phyloP scores from a whole-genome alignment of 1,139 yeast species.

The Yamadazyma aaseri region DNA sequence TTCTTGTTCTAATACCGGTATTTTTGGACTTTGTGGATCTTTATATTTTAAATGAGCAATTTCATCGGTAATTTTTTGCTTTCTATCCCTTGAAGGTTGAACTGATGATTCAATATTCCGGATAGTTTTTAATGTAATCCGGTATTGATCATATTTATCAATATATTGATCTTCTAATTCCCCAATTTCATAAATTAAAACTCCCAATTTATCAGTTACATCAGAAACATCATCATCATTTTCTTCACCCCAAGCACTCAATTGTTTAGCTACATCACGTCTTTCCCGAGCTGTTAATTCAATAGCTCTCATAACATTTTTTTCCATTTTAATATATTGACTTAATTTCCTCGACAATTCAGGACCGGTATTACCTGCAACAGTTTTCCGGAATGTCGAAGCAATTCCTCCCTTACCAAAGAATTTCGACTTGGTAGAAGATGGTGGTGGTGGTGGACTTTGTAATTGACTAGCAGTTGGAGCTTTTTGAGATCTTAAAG shows the following conservation, averaged over 20 bases:
- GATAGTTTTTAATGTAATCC: slow-evolving; percentile 76
- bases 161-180: slow-evolving; percentile 86
- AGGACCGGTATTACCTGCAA: slow-evolving; percentile 78
- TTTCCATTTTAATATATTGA: slow-evolving; percentile 77
- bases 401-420: slow-evolving; percentile 74
- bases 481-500: slow-evolving; percentile 74
- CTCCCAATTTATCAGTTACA: slow-evolving; percentile 84
- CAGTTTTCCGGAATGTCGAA: slow-evolving; percentile 61
- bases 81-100: slow-evolving; percentile 84
- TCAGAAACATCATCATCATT: slow-evolving; percentile 84
- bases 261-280: slow-evolving; percentile 79
- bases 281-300: slow-evolving; percentile 78
- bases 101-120: slow-evolving; percentile 86
- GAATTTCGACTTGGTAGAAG: slow-evolving; percentile 65
- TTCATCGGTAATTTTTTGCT: slow-evolving; percentile 80
- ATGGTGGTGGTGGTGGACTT: slow-evolving; percentile 78
- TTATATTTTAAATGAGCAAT: slow-evolving; percentile 81
- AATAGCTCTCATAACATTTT: slow-evolving; percentile 75
- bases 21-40: slow-evolving; percentile 82
- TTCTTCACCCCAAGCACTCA: slow-evolving; percentile 81
- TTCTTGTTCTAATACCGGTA: slow-evolving; percentile 81
- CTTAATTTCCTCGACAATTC: slow-evolving; percentile 76
- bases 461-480: slow-evolving; percentile 82
- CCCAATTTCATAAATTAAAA: slow-evolving; percentile 76
- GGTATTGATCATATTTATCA: slow-evolving; percentile 82